Evolutionary conservation across 306 rosid genomes (phyloP), one percentile per base, ranked within the genome.

Genomic region (Hippophae tibetana): DNA sequence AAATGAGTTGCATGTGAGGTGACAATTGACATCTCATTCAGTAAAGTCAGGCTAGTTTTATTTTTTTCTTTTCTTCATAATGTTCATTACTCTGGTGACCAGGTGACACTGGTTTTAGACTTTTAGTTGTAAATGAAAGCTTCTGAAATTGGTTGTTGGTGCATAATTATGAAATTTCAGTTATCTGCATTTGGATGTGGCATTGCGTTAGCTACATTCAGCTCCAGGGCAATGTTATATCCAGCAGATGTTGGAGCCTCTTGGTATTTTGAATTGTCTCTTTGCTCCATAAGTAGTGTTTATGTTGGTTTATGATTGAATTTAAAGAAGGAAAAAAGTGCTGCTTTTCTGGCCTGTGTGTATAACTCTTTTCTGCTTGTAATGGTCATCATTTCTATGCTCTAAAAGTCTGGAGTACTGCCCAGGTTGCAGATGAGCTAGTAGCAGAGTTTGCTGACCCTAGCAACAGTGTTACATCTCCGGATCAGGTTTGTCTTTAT

Each of bases 361-460:
- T 11, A 5, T 43, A 23, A 25, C 26, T 52, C 26, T 41, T 43
- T 13, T 49, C 38, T 31, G 38, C 38, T 31, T 31, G 38, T 31
- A 31, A 31, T 31, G 38, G 38, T 31, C 38, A 31, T 31, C 38
- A 31, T 31, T 31, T 31, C 38, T 31, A 31, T 31, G 38, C 38
- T 31, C 38, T 31, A 31, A 31, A 49, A 69, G 69, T 66, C 43
- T 63, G 60, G 13, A 66, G 47, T 61, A 47, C 58, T 65, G 63
- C 71, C 70, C 78, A 92, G 98, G 98, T 92, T 54, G 98, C 98
- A 8, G 98, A 92, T 80, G 98, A 92, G 72, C 96, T 92, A 57
- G 98, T 90, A n/a, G 89, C 98, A 2, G 98, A 90, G 71, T 90
- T 87, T 61, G 62, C 89, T 50, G 89, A 83, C 62, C 98, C 98